Evolutionary conservation across 441 rosid genomes (phyloP).

Genomic region (Croton laevigatus): DNA sequence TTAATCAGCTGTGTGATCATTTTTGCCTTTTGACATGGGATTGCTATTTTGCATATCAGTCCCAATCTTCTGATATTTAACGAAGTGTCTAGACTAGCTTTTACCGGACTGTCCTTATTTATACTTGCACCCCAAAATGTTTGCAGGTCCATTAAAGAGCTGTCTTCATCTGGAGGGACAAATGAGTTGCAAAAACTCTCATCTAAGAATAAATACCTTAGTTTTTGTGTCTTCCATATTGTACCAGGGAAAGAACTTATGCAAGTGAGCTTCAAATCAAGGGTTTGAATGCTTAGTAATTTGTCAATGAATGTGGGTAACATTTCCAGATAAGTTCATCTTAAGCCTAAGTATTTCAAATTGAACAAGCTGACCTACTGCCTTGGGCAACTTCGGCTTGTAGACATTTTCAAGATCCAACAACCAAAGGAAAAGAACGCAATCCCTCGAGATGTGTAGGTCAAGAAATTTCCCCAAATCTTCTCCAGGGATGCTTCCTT

Average conservation of each 20-base stretch:
- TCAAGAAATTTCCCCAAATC: conserved; percentile 22
- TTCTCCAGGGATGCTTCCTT: conserved; percentile 24
- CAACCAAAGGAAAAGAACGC: neutral
- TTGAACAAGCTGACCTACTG: neutral
- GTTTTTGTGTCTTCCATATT: neutral
- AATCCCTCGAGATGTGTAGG: conserved; percentile 1
- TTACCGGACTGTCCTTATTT: neutral
- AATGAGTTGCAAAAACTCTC: neutral
- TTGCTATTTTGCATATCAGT: neutral
- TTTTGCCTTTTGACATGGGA: no score
- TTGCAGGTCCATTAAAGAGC: neutral
- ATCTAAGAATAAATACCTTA: neutral
- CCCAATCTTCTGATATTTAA: conserved; percentile 7
- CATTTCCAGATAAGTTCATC: conserved; percentile 5
- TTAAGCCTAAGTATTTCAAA: conserved; percentile 11
- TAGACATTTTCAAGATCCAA: conserved; percentile 13
- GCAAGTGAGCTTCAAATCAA: conserved; percentile 10
- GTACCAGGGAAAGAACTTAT: neutral
- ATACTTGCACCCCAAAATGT: neutral
- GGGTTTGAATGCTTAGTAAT: neutral
- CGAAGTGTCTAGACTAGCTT: neutral
- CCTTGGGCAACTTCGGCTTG: conserved; percentile 11
- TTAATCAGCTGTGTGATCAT: neutral
- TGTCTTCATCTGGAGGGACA: neutral
- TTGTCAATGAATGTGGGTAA: neutral